A percentile compares a stretch with the other conserved stretches of the same genome.
Conservation (phyloP, 2,329 filamentous ascomycete species). For the Colletotrichum tropicicola region DNA sequence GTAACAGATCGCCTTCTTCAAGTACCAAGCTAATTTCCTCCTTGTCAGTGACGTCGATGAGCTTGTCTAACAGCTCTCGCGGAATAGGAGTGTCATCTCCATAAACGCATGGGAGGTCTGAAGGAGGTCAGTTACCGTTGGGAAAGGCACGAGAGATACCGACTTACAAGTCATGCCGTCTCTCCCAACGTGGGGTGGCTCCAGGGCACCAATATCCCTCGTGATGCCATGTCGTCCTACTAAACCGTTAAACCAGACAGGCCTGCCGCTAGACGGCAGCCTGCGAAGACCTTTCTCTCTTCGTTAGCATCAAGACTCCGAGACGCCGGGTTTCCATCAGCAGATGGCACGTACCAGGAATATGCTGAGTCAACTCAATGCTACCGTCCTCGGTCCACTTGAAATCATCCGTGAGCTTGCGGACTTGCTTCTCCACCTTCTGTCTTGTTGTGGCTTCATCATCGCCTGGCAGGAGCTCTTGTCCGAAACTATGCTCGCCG, state of each 20-base stretch:
- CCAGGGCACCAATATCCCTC: slow-evolving; percentile 30
- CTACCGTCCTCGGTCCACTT: slow-evolving; percentile 26
- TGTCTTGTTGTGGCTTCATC: slow-evolving; percentile 11
- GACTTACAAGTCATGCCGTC: slow-evolving; percentile 31
- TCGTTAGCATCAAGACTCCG: background rate
- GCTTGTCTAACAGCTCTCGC: slow-evolving; percentile 19
- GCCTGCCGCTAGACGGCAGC: slow-evolving; percentile 16
- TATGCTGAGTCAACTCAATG: slow-evolving; percentile 30
- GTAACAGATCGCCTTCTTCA: slow-evolving; percentile 30
- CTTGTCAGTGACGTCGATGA: slow-evolving; percentile 29
- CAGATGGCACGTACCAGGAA: slow-evolving; percentile 12
- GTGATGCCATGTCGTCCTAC: slow-evolving; percentile 31
- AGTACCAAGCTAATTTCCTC: slow-evolving; percentile 31
- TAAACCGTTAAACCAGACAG: slow-evolving; percentile 31
- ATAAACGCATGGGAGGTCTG: slow-evolving; percentile 30
- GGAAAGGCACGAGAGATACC: background rate
- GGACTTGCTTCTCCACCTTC: slow-evolving; percentile 31
- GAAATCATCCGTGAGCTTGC: slow-evolving; percentile 25
- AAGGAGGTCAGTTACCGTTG: background rate
- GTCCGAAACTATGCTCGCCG: slow-evolving; percentile 35
- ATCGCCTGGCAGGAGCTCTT: slow-evolving; percentile 37
- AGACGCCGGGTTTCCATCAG: background rate
- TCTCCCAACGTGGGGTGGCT: slow-evolving; percentile 29
- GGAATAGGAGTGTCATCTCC: slow-evolving; percentile 28
- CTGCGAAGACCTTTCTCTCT: slow-evolving; percentile 7